A percentile compares a stretch with the other conserved stretches of the same genome.
phyloP scores from a whole-genome alignment of 352 stramenopile genomes.

The Phytophthora pini region DNA sequence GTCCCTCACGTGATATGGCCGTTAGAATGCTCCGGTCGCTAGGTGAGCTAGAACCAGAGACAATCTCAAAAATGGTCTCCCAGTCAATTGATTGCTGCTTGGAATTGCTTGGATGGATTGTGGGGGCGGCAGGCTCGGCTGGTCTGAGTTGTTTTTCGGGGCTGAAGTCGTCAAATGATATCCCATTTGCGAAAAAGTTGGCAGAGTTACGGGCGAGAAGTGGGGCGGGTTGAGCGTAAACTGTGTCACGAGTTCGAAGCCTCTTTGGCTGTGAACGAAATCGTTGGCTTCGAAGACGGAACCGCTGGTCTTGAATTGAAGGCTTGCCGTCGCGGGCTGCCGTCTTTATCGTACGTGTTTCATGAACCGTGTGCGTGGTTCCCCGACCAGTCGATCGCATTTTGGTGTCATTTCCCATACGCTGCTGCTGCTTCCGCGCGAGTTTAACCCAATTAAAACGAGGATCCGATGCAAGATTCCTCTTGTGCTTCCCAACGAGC shows the following conservation, averaged over 20 bases:
- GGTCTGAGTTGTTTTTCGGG: constrained; percentile 13
- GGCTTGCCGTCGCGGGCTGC: constrained; percentile 29
- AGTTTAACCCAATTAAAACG: constrained; percentile 56
- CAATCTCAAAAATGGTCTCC: constrained; percentile 39
- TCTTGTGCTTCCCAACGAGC: constrained; percentile 39
- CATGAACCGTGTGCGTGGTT: constrained; percentile 6
- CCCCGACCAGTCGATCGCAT: constrained; percentile 2
- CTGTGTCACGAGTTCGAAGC: constrained; percentile 16
- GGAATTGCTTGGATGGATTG: constrained; percentile 5
- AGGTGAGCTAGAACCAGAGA: constrained; percentile 4
- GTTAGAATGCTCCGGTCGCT: neutral
- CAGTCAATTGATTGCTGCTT: constrained; percentile 28
- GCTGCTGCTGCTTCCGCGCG: constrained; percentile 42
- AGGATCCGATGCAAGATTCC: constrained; percentile 45
- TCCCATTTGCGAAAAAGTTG: constrained; percentile 23
- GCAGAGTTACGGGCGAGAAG: neutral
- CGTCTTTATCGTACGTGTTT: constrained; percentile 15
- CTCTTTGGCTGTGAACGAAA: constrained; percentile 26
- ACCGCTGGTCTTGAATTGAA: constrained; percentile 53
- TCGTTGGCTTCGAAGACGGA: constrained; percentile 62
- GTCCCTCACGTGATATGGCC: constrained; percentile 19
- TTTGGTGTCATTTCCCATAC: constrained; percentile 4
- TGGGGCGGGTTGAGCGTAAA: constrained; percentile 4
- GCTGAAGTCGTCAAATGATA: constrained; percentile 19
- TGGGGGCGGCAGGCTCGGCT: constrained; percentile 6